A percentile compares a stretch with the other conserved stretches of the same genome.
Evolutionary conservation across 2,329 filamentous ascomycete genomes (phyloP).

Genomic region (Colletotrichum sp.): DNA sequence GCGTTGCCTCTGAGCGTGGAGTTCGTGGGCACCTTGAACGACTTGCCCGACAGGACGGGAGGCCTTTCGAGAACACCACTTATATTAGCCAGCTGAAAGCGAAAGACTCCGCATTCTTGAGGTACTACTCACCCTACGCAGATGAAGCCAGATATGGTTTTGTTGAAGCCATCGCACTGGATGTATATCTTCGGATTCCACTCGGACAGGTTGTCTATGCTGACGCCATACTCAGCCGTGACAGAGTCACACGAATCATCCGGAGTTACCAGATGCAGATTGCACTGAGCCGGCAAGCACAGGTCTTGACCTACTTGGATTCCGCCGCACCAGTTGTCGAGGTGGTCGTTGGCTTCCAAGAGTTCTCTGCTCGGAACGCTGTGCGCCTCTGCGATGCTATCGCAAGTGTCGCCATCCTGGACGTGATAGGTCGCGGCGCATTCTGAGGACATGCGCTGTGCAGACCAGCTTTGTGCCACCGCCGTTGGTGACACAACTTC

Average conservation of each 20-base stretch:
- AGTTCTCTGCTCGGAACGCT: not conserved
- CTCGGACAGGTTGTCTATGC: not conserved
- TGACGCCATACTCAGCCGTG: not conserved
- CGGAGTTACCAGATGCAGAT: not conserved
- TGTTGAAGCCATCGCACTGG: not conserved
- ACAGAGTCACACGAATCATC: not conserved
- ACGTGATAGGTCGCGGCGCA: not conserved
- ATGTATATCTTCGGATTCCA: not conserved
- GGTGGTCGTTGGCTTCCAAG: not conserved
- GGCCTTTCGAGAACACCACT: not conserved
- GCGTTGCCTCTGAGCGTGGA: not conserved
- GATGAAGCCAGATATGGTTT: not conserved
- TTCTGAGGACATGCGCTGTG: not conserved
- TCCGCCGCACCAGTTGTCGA: not conserved
- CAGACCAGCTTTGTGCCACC: not conserved
- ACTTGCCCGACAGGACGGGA: not conserved
- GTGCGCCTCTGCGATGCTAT: not conserved
- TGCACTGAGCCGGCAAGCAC: not conserved
- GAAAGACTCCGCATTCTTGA: not conserved
- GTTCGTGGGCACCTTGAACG: not conserved
- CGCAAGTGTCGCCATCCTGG: not conserved
- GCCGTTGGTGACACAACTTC: not conserved
- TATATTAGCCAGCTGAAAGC: not conserved
- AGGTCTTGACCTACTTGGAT: not conserved
- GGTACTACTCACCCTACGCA: not conserved